Evolutionary conservation across 805 yeast species (phyloP), one percentile per base, ranked within the genome.

Genomic region (Myxozyma monticola): DNA sequence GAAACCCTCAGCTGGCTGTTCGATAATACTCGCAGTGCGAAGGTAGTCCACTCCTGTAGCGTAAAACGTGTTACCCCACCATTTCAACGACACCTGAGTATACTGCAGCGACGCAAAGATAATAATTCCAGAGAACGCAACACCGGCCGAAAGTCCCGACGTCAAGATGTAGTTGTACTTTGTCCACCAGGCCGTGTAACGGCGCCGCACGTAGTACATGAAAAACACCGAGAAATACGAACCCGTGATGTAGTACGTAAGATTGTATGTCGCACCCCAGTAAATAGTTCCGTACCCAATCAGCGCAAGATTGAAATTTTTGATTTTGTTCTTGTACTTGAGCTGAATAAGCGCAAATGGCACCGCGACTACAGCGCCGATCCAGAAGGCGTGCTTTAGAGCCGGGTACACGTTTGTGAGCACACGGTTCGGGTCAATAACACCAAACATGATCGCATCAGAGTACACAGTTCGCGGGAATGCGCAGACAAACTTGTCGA

Each of bases 101-200:
- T 69, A 75, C 51, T 67, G 67, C 9, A 71, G 70, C 2, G 69
- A 62, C 60, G 81, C 71, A 60, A 81, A 81, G 12, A 83, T 75
- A 24, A 80, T 49, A 43, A 84, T 67, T 1, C 84, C 77, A 28
- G 83, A 76, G 54, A 80, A 72, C 0, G 87, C 86, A 18, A 83
- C 75, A 0, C 87, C 87, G 4, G 84, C 77, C 34, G 83, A 83
- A 15, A 84, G 67, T 1, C 81, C 88, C 22, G 85, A 81, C 18
- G 85, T 76, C 40, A 84, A 68, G 4, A 81, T 76, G 63, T 81
- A 83, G 64, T 82, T 83, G 65, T 84, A 83, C 65, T 82, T 83
- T 33, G 81, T 80, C 88, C 89, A 84, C 89, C 89, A 84, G 39
- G 73, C 69, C 75, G 76, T 70, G 68, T 78, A 81, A 51, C 72